Conservation (phyloP, 2,329 filamentous ascomycete genomes). For the Fusarium protoensiforme region DNA sequence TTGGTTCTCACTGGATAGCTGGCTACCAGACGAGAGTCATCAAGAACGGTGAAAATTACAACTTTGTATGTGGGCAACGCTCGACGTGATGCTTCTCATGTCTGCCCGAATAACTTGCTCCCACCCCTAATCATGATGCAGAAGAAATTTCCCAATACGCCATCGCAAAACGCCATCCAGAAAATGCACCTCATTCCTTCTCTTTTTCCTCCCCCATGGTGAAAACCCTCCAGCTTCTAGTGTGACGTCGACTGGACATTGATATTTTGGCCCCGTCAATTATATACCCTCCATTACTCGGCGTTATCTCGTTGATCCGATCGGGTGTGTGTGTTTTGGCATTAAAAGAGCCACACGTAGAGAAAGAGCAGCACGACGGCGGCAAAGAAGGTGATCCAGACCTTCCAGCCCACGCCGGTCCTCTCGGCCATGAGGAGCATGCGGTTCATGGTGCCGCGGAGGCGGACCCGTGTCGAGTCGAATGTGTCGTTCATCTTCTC, state of each 20-base stretch:
- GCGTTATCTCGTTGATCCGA: neutral
- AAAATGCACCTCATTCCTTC: conserved; percentile 28
- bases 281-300: neutral
- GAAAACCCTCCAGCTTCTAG: neutral
- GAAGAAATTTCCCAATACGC: conserved; percentile 19
- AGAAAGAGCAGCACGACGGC: conserved; percentile 85
- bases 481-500: conserved; percentile 98
- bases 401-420: conserved; percentile 95
- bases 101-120: conserved; percentile 8
- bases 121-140: conserved; percentile 22
- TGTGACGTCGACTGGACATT: neutral
- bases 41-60: conserved; percentile 30
- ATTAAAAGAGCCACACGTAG: conserved; percentile 90
- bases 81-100: conserved; percentile 23
- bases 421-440: conserved; percentile 96
- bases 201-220: neutral
- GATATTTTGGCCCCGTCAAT: neutral
- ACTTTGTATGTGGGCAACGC: conserved; percentile 32
- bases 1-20: conserved; percentile 6
- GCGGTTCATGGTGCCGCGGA: conserved; percentile 94
- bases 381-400: conserved; percentile 90
- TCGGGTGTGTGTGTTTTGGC: neutral
- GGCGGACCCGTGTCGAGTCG: conserved; percentile 81
- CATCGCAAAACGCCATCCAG: conserved; percentile 38
- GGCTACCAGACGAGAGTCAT: conserved; percentile 3